phyloP scores from a whole-genome alignment of 352 stramenopile genomes.

The Pythium aphanidermatum region DNA sequence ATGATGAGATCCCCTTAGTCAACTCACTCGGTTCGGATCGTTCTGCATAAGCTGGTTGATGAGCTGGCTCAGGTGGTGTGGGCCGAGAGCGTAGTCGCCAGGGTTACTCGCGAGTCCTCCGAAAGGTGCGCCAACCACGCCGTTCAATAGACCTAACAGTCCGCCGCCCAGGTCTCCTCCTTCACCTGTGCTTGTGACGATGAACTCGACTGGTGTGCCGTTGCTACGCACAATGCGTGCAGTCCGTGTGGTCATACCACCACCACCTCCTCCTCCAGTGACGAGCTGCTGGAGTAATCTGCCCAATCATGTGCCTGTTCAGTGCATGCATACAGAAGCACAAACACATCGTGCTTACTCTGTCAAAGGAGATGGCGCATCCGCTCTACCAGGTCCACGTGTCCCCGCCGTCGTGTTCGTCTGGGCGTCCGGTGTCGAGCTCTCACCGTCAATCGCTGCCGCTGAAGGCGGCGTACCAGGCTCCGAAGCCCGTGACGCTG shows the following conservation, averaged over 20 bases:
- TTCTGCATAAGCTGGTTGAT: constrained; percentile 90
- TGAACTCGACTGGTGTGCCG: constrained; percentile 72
- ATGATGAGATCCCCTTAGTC: not conserved
- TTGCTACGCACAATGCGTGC: constrained; percentile 57
- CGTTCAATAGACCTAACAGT: constrained; percentile 40
- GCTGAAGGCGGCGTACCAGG: not conserved
- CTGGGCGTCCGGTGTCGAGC: not conserved
- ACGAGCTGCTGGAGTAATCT: constrained; percentile 22
- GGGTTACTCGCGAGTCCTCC: constrained; percentile 51
- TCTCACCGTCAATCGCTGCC: not conserved
- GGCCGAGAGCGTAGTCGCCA: constrained; percentile 78
- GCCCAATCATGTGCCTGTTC: too few relatives aligned
- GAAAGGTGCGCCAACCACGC: constrained; percentile 28
- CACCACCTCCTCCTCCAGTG: not conserved
- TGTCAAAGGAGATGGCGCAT: constrained; percentile 6
- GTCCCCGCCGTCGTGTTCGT: not conserved
- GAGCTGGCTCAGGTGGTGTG: constrained; percentile 62
- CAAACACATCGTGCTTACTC: constrained; percentile 13
- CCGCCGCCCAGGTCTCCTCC: constrained; percentile 20
- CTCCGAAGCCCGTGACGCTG: too few relatives aligned
- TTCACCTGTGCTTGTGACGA: constrained; percentile 51
- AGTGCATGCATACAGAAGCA: not conserved
- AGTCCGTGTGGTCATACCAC: constrained; percentile 12
- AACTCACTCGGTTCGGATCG: constrained; percentile 72
- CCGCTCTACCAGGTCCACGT: not conserved